Evolutionary conservation across 108 stramenopile genomes (phyloP).

Genomic region (Pseudonitzschia multistriata): DNA sequence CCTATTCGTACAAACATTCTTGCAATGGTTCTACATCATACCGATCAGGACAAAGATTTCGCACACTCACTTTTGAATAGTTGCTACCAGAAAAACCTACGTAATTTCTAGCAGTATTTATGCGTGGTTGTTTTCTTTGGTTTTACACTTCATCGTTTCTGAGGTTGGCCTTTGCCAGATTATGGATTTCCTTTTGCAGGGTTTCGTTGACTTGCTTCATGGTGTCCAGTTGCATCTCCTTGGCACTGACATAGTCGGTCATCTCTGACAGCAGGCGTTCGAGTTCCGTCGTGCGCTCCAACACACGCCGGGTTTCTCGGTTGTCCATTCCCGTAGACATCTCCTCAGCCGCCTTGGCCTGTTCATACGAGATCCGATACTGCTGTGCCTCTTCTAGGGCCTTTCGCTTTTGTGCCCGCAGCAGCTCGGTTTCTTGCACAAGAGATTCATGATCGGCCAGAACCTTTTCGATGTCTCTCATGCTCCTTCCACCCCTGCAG

Average conservation of each 20-base stretch:
- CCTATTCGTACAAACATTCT: too few relatives aligned
- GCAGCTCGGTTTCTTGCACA: constrained; percentile 45
- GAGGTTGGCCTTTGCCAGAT: constrained; percentile 41
- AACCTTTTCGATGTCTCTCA: constrained; percentile 46
- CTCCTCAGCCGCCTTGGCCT: constrained; percentile 48
- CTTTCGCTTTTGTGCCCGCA: constrained; percentile 55
- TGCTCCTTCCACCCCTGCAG: constrained; percentile 42
- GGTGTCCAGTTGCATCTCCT: constrained; percentile 80
- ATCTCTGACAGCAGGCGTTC: constrained; percentile 70
- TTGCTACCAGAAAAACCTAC: too few relatives aligned
- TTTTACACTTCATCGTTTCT: constrained; percentile 45
- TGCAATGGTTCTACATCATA: too few relatives aligned
- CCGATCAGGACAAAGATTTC: too few relatives aligned
- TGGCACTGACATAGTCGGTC: constrained; percentile 75
- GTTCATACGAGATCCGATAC: constrained; percentile 47
- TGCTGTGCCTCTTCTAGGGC: constrained; percentile 48
- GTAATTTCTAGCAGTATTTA: too few relatives aligned
- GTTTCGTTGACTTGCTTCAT: constrained; percentile 74
- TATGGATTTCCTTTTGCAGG: constrained; percentile 49
- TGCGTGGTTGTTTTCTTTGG: too few relatives aligned
- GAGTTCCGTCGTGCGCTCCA: constrained; percentile 63
- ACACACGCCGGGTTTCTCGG: constrained; percentile 27
- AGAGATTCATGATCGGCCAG: constrained; percentile 49
- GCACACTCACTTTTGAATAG: too few relatives aligned
- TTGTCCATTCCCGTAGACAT: constrained; percentile 28